Evolutionary conservation across 225 moss, liverwort and hornwort species (phyloP).

Genomic region (Pleurozium schreberi): DNA sequence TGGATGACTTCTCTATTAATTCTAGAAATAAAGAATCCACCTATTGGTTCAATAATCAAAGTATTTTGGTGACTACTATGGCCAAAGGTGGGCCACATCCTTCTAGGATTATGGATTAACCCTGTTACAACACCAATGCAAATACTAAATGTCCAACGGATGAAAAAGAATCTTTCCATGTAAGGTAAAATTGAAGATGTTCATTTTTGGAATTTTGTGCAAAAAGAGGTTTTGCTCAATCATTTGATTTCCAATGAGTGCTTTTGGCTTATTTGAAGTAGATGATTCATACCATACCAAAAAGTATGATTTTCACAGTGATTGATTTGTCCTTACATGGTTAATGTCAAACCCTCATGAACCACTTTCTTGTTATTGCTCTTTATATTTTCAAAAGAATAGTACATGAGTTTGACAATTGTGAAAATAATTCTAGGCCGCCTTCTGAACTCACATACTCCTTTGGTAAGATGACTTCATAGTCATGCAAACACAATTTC

Average conservation of each 20-base stretch:
- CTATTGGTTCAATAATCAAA: background rate
- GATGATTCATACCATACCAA: too few relatives aligned
- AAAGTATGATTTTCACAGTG: background rate
- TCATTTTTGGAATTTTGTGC: background rate
- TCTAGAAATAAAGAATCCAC: background rate
- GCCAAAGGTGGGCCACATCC: rapidly evolving
- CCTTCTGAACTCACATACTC: background rate
- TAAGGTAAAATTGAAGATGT: background rate
- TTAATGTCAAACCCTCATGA: too few relatives aligned
- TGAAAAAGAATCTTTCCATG: background rate
- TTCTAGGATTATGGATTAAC: background rate
- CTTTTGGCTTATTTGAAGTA: background rate
- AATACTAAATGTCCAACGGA: background rate
- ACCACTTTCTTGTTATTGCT: rapidly evolving
- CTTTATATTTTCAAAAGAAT: background rate
- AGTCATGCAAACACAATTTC: background rate
- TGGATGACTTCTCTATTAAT: background rate
- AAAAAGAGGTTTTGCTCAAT: background rate
- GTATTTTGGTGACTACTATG: background rate
- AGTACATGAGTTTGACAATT: background rate
- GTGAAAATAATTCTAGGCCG: background rate
- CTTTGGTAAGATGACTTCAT: background rate
- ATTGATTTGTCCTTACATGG: background rate
- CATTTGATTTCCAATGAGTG: background rate
- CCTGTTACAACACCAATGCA: rapidly evolving